Evolutionary conservation across 2,329 filamentous ascomycete species (phyloP).

Genomic region (Arthrobotrys megalospora): DNA sequence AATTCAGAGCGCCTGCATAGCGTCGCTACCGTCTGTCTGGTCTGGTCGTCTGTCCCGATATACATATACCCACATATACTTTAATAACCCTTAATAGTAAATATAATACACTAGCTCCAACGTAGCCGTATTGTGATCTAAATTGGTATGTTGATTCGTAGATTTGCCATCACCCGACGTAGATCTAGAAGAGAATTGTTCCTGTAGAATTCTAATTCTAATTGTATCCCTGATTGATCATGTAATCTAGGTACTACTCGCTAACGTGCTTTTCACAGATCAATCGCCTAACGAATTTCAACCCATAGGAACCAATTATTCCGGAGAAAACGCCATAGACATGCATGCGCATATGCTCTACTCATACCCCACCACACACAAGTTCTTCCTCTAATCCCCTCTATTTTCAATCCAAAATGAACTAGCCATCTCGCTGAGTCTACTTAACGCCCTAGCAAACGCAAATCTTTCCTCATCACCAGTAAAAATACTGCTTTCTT

Average conservation of each 20-base stretch:
- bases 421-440: conserved; percentile 72
- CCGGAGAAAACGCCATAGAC: background rate
- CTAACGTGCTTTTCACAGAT: background rate
- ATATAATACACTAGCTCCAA: too few species aligned
- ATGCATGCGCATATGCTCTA: conserved; percentile 1
- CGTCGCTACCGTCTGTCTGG: background rate
- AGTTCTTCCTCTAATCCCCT: conserved; percentile 17
- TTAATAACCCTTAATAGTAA: too few species aligned
- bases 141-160: too few species aligned
- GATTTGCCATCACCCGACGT: too few species aligned
- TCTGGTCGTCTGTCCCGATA: background rate
- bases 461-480: conserved; percentile 98
- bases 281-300: background rate
- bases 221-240: too few species aligned
- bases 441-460: conserved; percentile 87
- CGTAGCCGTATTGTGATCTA: too few species aligned
- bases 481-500: conserved; percentile 87
- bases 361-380: background rate
- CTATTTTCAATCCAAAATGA: conserved; percentile 59
- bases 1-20: background rate
- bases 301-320: background rate
- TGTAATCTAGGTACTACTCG: background rate
- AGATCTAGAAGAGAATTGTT: too few species aligned
- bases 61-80: too few species aligned
- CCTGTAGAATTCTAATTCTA: too few species aligned